Conservation (phyloP, 495 filamentous ascomycete species). For the Hypoxylon trugodes region DNA sequence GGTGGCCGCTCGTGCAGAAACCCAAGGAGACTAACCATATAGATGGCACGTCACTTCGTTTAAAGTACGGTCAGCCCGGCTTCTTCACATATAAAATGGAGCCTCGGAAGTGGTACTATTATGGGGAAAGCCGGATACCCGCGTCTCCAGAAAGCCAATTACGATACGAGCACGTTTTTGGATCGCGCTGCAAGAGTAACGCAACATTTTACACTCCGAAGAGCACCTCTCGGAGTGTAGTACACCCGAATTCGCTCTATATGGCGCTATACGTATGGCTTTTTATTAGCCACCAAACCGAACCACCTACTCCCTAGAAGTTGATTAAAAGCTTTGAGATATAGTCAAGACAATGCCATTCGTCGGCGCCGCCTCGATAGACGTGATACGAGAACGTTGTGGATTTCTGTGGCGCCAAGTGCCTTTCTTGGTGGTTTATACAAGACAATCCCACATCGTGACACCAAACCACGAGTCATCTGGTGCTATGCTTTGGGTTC, state of each 20-base stretch:
- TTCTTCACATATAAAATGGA: slow-evolving; percentile 11
- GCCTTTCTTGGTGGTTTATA: slow-evolving; percentile 1
- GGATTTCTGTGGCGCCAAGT: background rate
- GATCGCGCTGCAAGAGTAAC: slow-evolving; percentile 17
- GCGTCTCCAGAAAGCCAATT: slow-evolving; percentile 28
- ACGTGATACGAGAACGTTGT: slow-evolving; percentile 3
- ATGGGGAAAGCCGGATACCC: slow-evolving; percentile 17
- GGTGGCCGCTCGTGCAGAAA: too few species aligned
- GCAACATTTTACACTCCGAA: slow-evolving; percentile 33
- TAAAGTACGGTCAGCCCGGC: background rate
- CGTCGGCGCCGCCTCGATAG: background rate
- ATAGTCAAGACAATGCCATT: background rate
- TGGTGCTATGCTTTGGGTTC: slow-evolving; percentile 10
- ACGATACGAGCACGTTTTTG: background rate
- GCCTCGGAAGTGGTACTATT: slow-evolving; percentile 19
- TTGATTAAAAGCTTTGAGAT: background rate
- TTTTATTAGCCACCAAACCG: background rate
- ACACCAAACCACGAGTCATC: slow-evolving; percentile 30
- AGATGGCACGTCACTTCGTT: slow-evolving; percentile 6
- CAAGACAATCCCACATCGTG: slow-evolving; percentile 10
- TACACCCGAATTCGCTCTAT: background rate
- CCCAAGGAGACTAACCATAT: too few species aligned
- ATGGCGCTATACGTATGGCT: background rate
- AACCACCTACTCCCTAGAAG: background rate
- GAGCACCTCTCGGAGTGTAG: slow-evolving; percentile 8